Conservation (phyloP, 202 grass and related monocot species). For the Cymbopogon flexuosus region DNA sequence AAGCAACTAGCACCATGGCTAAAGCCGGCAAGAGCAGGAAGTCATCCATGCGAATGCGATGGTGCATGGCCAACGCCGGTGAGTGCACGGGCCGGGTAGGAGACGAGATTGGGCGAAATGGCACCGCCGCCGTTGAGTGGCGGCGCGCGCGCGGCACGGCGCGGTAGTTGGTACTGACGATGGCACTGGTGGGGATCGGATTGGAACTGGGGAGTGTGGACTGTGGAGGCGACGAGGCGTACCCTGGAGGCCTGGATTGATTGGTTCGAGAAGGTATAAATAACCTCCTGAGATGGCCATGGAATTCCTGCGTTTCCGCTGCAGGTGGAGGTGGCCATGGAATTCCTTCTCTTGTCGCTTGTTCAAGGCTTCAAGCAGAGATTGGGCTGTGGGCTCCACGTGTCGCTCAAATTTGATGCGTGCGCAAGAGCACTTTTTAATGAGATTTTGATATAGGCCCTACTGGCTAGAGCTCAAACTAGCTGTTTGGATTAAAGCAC, state of each 20-base stretch:
- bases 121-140: background rate
- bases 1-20: background rate
- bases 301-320: too few relatives aligned
- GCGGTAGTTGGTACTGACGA: too few relatives aligned
- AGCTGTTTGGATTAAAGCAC: too few relatives aligned
- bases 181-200: background rate
- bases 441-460: too few relatives aligned
- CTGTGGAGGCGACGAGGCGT: background rate
- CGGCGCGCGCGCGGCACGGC: background rate
- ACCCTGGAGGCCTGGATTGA: background rate
- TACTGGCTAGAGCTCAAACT: too few relatives aligned
- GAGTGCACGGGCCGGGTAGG: background rate
- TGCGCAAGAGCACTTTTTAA: too few relatives aligned
- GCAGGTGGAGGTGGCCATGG: too few relatives aligned
- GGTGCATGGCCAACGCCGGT: slow-evolving; percentile 1
- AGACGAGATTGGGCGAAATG: background rate
- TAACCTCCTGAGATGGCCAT: background rate
- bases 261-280: slow-evolving; percentile 31
- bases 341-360: too few relatives aligned
- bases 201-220: background rate
- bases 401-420: too few relatives aligned
- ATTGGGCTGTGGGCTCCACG: too few relatives aligned
- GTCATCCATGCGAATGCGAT: slow-evolving; percentile 7
- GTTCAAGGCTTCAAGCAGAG: too few relatives aligned
- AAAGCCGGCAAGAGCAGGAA: slow-evolving; percentile 8